Conservation (phyloP, 2,329 filamentous ascomycete genomes). For the Sporothrix dimorphospora region DNA sequence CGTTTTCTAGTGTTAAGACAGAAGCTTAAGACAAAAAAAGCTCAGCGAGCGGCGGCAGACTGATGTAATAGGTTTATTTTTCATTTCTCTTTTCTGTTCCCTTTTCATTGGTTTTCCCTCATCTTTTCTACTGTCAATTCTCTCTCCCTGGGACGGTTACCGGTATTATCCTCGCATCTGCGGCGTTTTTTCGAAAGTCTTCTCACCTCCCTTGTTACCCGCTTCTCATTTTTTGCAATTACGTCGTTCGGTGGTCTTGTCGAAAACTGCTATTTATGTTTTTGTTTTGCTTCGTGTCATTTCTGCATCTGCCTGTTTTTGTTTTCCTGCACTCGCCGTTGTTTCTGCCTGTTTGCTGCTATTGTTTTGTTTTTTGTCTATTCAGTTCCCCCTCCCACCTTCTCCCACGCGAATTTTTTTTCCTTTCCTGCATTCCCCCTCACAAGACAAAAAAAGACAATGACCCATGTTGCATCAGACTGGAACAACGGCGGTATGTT, state of each 20-base stretch:
- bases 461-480: conserved; percentile 44
- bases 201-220: conserved; percentile 35
- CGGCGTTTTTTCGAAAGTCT: conserved; percentile 36
- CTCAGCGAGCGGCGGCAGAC: conserved; percentile 19
- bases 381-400: conserved; percentile 27
- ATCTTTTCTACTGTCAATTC: background rate
- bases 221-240: conserved; percentile 28
- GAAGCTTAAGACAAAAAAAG: conserved; percentile 43
- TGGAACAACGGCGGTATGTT: conserved; percentile 43
- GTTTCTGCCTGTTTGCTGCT: conserved; percentile 30
- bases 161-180: conserved; percentile 35
- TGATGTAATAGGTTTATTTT: conserved; percentile 35
- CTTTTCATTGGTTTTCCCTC: background rate
- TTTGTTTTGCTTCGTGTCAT: conserved; percentile 36
- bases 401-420: background rate
- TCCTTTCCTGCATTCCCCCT: background rate
- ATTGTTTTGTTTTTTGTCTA: conserved; percentile 29
- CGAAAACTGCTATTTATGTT: conserved; percentile 20
- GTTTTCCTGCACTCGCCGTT: conserved; percentile 31
- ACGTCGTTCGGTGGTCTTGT: conserved; percentile 20
- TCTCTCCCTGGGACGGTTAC: conserved; percentile 30
- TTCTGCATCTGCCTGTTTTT: conserved; percentile 34
- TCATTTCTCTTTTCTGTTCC: conserved; percentile 4
- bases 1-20: conserved; percentile 49
- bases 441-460: conserved; percentile 37